These are phyloP conservation scores for Telfairia occidentalis DNA, from an alignment of 331 rosid genomes.

Conservation along the genomic window DNA sequence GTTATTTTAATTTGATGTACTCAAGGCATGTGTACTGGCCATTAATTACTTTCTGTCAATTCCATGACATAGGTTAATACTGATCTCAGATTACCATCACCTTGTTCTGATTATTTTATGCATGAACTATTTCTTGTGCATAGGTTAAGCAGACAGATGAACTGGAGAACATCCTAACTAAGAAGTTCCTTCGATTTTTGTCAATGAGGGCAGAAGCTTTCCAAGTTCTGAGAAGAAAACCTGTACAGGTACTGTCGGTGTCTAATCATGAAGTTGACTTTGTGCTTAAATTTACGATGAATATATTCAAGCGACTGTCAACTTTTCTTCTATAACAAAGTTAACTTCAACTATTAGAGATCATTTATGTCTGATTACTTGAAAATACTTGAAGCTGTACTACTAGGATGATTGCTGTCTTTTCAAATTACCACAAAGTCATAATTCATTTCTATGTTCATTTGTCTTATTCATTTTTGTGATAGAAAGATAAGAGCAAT, in stretches of 20 bases:
- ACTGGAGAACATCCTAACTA: slow-evolving; percentile 88
- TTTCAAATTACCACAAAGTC: background rate
- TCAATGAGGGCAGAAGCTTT: slow-evolving; percentile 99
- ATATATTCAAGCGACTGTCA: background rate
- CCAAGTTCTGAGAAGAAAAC: slow-evolving; percentile 89
- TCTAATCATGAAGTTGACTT: background rate
- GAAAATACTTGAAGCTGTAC: background rate
- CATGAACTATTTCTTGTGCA: slow-evolving; percentile 19
- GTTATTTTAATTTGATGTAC: background rate
- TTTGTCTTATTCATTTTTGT: background rate
- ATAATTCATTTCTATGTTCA: background rate
- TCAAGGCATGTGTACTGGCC: background rate
- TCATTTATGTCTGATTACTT: background rate
- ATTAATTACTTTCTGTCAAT: background rate
- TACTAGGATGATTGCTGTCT: background rate
- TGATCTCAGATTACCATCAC: background rate
- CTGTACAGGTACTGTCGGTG: slow-evolving; percentile 53
- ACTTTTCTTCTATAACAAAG: no score
- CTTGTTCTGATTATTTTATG: slow-evolving; percentile 12
- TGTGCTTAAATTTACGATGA: background rate
- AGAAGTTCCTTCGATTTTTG: slow-evolving; percentile 87
- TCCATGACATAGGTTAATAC: background rate
- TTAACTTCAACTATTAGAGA: no score
- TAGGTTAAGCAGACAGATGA: slow-evolving; percentile 97
- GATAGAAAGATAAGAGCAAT: background rate